Percentiles rank a stretch among this genome's conserved stretches.
Conservation (phyloP, 2,329 filamentous ascomycete genomes). For the Cercospora sp. region DNA sequence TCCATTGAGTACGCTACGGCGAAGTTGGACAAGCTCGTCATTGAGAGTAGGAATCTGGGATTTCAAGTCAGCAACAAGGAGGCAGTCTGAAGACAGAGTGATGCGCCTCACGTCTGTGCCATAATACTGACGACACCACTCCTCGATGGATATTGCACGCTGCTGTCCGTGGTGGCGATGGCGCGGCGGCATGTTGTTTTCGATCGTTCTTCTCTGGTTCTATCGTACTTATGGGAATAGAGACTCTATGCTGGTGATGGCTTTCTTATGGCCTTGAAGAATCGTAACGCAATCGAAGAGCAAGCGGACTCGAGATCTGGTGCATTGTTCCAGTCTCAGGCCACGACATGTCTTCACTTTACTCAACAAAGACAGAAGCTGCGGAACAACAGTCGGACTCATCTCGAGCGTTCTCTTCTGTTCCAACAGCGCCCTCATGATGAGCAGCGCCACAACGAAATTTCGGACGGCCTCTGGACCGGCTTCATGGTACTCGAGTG, state of each 20-base stretch:
- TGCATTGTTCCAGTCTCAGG: not conserved
- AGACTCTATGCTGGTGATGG: not conserved
- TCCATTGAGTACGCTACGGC: conserved; percentile 13
- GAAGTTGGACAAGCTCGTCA: conserved; percentile 19
- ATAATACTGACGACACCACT: conserved; percentile 22
- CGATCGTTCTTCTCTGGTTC: not conserved
- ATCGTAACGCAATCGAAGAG: not conserved
- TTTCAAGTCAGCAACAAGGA: not conserved
- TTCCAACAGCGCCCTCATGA: not conserved
- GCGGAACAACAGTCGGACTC: not conserved
- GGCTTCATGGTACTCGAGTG: not conserved
- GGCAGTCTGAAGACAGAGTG: not conserved
- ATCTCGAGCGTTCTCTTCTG: not conserved
- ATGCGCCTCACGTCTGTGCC: conserved; percentile 18
- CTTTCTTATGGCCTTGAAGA: not conserved
- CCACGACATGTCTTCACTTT: not conserved
- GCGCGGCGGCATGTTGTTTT: not conserved
- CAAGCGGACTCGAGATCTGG: not conserved
- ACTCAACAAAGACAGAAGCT: not conserved
- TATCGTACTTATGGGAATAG: not conserved
- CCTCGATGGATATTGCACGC: conserved; percentile 11
- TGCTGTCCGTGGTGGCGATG: not conserved
- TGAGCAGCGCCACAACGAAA: not conserved
- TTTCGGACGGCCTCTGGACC: not conserved
- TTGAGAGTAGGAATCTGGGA: conserved; percentile 22